Evolutionary conservation across 2,329 filamentous ascomycete species (phyloP).

Genomic region (Sclerotinia spermophila): DNA sequence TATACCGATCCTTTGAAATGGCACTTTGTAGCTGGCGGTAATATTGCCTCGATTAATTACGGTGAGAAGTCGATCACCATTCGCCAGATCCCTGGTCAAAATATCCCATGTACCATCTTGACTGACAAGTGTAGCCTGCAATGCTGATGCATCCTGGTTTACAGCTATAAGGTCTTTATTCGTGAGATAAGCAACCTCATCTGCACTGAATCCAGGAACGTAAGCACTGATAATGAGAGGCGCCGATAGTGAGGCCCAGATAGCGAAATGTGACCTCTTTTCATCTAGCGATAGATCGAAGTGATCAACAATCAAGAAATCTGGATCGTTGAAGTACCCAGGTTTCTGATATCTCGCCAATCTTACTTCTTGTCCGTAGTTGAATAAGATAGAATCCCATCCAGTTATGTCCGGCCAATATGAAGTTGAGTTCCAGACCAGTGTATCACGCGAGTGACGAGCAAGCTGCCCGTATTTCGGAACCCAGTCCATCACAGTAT

Average conservation of each 20-base stretch:
- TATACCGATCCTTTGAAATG: slow-evolving; percentile 33
- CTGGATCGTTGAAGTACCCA: slow-evolving; percentile 39
- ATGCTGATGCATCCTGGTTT: slow-evolving; percentile 33
- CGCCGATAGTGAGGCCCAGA: slow-evolving; percentile 33
- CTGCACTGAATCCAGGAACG: slow-evolving; percentile 36
- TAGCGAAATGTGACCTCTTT: slow-evolving; percentile 33
- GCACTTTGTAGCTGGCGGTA: slow-evolving; percentile 36
- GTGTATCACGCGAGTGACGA: slow-evolving; percentile 37
- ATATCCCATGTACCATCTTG: slow-evolving; percentile 45
- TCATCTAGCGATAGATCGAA: slow-evolving; percentile 30
- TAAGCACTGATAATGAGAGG: slow-evolving; percentile 36
- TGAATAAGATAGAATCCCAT: slow-evolving; percentile 48
- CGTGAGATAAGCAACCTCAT: slow-evolving; percentile 39
- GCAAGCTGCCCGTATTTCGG: slow-evolving; percentile 39
- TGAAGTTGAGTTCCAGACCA: slow-evolving; percentile 31
- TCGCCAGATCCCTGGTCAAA: slow-evolving; percentile 45
- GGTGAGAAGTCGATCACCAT: slow-evolving; percentile 47
- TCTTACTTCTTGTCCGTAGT: slow-evolving; percentile 42
- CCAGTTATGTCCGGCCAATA: slow-evolving; percentile 33
- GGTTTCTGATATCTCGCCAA: slow-evolving; percentile 37
- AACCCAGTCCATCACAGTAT: slow-evolving; percentile 46
- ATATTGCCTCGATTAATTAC: slow-evolving; percentile 44
- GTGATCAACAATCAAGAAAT: slow-evolving; percentile 34
- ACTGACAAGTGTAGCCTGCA: slow-evolving; percentile 44
- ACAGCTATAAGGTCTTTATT: slow-evolving; percentile 36